These are phyloP conservation scores for Acer negundo DNA, from an alignment of 345 rosid genomes.

Conservation along the genomic window DNA sequence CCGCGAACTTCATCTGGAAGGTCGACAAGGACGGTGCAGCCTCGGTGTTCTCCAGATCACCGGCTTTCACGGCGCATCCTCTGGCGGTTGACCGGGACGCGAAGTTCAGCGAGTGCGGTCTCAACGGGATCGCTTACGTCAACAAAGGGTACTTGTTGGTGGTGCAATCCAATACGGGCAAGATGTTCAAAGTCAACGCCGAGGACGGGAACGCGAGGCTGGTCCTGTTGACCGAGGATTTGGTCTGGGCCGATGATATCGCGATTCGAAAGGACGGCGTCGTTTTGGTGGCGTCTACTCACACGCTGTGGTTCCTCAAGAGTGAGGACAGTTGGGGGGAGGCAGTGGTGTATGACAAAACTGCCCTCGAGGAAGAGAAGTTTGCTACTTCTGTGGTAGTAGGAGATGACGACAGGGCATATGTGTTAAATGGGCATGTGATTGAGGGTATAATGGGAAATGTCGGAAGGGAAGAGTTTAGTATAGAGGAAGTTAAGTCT, in stretches of 20 bases:
- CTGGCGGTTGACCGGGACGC: constrained; percentile 39
- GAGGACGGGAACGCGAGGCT: constrained; percentile 63
- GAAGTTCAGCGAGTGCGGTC: constrained; percentile 49
- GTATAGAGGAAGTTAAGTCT: constrained; percentile 57
- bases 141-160: constrained; percentile 80
- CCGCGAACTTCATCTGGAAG: constrained; percentile 81
- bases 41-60: constrained; percentile 66
- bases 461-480: constrained; percentile 44
- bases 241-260: constrained; percentile 62
- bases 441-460: constrained; percentile 53
- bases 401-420: constrained; percentile 62
- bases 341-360: constrained; percentile 72
- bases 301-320: constrained; percentile 69
- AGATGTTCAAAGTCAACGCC: constrained; percentile 77
- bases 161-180: constrained; percentile 86
- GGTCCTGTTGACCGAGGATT: constrained; percentile 50
- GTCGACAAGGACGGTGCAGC: constrained; percentile 64
- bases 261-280: constrained; percentile 67
- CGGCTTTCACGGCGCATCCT: constrained; percentile 47
- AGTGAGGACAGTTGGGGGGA: constrained; percentile 72
- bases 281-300: constrained; percentile 58
- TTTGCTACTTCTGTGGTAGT: constrained; percentile 58
- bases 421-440: constrained; percentile 72
- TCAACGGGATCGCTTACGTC: constrained; percentile 73
- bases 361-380: constrained; percentile 58